A percentile compares a stretch with the other conserved stretches of the same genome.
Evolutionary conservation across 495 filamentous ascomycete genomes (phyloP).

Genomic region (Neurospora sp.): DNA sequence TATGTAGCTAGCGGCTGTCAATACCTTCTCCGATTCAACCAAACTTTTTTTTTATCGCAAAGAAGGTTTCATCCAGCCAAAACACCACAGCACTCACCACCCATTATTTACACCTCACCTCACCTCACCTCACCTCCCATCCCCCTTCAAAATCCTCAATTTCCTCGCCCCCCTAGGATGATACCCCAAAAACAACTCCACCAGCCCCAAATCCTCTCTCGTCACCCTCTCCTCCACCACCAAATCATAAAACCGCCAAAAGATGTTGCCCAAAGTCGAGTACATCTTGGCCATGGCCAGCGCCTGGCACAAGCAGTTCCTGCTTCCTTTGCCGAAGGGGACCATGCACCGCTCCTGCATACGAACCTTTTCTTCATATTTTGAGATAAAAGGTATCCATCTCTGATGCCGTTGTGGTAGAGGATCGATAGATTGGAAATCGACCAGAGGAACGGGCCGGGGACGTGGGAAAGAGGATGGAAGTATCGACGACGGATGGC

Average conservation of each 20-base stretch:
- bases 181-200: constrained; percentile 9
- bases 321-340: constrained; percentile 33
- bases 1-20: no score
- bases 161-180: constrained; percentile 3
- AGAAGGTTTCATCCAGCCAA: background rate
- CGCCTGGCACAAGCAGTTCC: constrained; percentile 39
- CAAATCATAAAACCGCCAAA: constrained; percentile 17
- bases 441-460: constrained; percentile 12
- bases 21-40: background rate
- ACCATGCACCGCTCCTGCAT: constrained; percentile 29
- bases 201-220: constrained; percentile 2
- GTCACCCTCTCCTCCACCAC: background rate
- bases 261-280: constrained; percentile 31
- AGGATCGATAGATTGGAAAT: constrained; percentile 3
- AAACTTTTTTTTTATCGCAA: background rate
- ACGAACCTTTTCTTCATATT: constrained; percentile 11
- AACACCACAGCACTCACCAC: no score
- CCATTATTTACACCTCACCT: no score
- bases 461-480: constrained; percentile 16
- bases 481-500: constrained; percentile 20
- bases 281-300: constrained; percentile 39
- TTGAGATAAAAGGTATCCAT: constrained; percentile 20
- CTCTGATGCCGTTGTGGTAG: constrained; percentile 9
- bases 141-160: constrained; percentile 1
- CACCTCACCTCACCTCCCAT: no score